These are phyloP conservation scores for Teratosphaeria gauchensis DNA, from an alignment of 2,329 filamentous ascomycete species.

Conservation along the genomic window DNA sequence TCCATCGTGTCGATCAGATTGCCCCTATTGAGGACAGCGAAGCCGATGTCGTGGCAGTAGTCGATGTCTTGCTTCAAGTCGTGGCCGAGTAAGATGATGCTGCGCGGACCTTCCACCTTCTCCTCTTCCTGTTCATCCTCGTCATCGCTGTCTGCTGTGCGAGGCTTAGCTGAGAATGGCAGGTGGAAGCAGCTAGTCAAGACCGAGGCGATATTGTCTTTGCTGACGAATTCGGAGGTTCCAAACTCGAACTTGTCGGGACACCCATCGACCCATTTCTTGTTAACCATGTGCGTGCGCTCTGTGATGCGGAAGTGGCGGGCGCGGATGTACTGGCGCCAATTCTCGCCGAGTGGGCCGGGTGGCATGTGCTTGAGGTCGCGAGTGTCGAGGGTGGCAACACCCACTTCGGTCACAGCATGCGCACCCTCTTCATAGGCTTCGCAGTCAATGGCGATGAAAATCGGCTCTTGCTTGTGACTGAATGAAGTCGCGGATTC, in stretches of 20 bases:
- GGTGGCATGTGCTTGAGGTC: slow-evolving; percentile 48
- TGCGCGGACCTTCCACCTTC: slow-evolving; percentile 31
- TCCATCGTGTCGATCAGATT: slow-evolving; percentile 60
- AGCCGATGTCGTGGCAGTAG: slow-evolving; percentile 57
- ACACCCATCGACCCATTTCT: slow-evolving; percentile 59
- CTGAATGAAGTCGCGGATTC: not conserved
- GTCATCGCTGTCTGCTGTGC: not conserved
- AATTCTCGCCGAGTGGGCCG: slow-evolving; percentile 52
- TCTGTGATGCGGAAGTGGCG: slow-evolving; percentile 73
- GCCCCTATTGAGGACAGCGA: slow-evolving; percentile 44
- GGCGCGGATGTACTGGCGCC: slow-evolving; percentile 57
- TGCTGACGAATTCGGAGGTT: slow-evolving; percentile 44
- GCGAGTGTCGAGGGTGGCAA: slow-evolving; percentile 68
- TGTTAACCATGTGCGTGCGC: slow-evolving; percentile 56
- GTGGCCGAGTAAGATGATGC: slow-evolving; percentile 72
- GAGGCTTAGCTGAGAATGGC: slow-evolving; percentile 40
- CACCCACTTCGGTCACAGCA: slow-evolving; percentile 73
- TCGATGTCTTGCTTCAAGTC: slow-evolving; percentile 57
- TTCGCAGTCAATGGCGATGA: slow-evolving; percentile 76
- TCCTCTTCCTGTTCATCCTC: slow-evolving; percentile 16
- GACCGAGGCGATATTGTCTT: slow-evolving; percentile 34
- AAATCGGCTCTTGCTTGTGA: slow-evolving; percentile 38
- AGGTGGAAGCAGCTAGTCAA: slow-evolving; percentile 48
- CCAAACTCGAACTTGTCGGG: slow-evolving; percentile 69
- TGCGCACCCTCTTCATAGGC: slow-evolving; percentile 59